These are phyloP conservation scores for Pholiota microspora DNA, from an alignment of 768 basidiomycete genomes.

Conservation along the genomic window DNA sequence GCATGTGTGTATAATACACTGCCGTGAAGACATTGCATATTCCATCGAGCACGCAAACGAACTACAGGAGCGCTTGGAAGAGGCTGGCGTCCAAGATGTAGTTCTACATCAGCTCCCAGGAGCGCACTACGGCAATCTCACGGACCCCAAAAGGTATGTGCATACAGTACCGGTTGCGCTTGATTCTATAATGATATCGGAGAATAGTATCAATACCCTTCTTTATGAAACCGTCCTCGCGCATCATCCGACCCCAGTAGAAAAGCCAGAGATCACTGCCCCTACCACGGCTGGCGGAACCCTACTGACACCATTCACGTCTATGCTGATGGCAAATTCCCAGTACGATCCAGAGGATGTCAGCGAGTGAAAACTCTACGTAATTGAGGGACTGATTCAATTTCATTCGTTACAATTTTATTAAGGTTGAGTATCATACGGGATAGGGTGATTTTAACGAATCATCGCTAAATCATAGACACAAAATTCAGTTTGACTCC, in stretches of 20 bases:
- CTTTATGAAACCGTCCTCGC: conserved; percentile 12
- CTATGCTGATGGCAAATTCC: no score
- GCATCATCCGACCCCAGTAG: conserved; percentile 5
- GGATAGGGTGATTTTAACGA: no score
- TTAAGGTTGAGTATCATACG: no score
- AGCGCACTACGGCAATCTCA: conserved; percentile 26
- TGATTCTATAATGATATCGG: not conserved
- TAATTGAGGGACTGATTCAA: no score
- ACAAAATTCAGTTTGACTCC: no score
- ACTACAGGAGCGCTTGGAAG: conserved; percentile 15
- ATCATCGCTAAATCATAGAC: no score
- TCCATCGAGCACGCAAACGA: conserved; percentile 19
- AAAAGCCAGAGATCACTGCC: no score
- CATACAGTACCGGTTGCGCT: not conserved
- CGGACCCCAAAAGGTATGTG: conserved; percentile 23
- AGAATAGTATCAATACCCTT: conserved; percentile 10
- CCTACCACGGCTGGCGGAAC: no score
- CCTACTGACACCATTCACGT: no score
- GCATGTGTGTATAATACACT: conserved; percentile 28
- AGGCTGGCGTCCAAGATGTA: conserved; percentile 18
- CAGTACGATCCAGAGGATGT: no score
- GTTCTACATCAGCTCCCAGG: conserved; percentile 23
- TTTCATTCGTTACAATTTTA: no score
- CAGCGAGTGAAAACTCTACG: no score
- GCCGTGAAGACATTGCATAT: conserved; percentile 29